Evolutionary conservation across 2,329 filamentous ascomycete genomes (phyloP), one percentile per base, ranked within the genome.

Genomic region (Cladosporium sp.): DNA sequence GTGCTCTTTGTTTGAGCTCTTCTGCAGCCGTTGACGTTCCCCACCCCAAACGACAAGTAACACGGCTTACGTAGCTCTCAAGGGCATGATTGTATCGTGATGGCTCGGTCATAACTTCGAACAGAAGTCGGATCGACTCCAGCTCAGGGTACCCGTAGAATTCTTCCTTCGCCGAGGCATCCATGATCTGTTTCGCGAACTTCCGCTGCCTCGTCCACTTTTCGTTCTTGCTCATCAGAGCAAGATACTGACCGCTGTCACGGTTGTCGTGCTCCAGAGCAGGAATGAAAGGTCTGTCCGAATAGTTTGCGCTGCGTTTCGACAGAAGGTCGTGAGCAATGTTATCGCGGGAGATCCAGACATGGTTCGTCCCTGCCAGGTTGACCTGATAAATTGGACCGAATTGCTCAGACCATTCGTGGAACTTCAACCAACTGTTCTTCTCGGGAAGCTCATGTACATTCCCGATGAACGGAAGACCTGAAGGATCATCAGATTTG

Each of bases 41-140:
- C 72, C 72, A 75, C 13, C 72, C 72, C 7, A 75, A 61, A 24
- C 72, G 67, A 47, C 69, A 72, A n/a, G 71, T 75, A n/a, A 75
- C 68, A 13, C 72, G 66, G 12, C 72, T 64, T 34, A 74, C 70
- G 61, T 69, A 75, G 0, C 71, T 73, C 52, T 75, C 72, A 34
- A 74, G 59, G 1, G 64, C 64, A 50, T 71, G 65, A 39, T 74
- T 73, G 58, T 75, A 75, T 13, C 64, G 58, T 7, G 64, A 61
- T 1, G 72, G 72, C 13, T 73, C 66, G 12, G 69, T 65, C 53
- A 74, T 61, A 1, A 75, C 62, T 54, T 74, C 72, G 18, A 68
- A 64, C n/a, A 74, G 61, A 57, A 75, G 64, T 6, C 72, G 72
- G 43, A 70, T 69, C 1, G 72, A 65, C 57, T 75, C 72, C 4